Conservation (phyloP, 148 eudicot genomes). For the Camellia japonica region DNA sequence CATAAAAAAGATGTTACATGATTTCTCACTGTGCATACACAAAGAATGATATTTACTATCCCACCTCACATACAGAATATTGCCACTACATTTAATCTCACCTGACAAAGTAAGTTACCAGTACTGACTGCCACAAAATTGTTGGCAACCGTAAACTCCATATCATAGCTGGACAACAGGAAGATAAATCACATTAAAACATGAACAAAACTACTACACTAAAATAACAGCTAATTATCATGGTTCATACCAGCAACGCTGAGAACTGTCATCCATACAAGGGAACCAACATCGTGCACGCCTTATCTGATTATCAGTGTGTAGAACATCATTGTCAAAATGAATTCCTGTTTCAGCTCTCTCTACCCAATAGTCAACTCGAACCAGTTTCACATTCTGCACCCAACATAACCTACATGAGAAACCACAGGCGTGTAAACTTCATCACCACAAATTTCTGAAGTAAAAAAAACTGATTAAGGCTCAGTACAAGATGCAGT, state of each 20-base stretch:
- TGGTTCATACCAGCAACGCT: constrained; percentile 79
- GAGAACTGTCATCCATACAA: constrained; percentile 83
- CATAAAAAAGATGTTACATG: background rate
- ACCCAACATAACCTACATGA: constrained; percentile 87
- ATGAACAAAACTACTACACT: constrained; percentile 3
- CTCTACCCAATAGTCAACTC: constrained; percentile 97
- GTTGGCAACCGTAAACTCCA: constrained; percentile 90
- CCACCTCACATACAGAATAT: constrained; percentile 1
- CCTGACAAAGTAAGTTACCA: constrained; percentile 92
- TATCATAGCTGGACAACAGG: constrained; percentile 64
- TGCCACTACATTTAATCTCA: constrained; percentile 22
- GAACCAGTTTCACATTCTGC: constrained; percentile 87
- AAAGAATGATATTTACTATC: background rate
- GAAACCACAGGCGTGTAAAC: constrained; percentile 43
- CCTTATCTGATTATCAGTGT: constrained; percentile 90
- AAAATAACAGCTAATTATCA: constrained; percentile 10
- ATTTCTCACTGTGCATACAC: background rate
- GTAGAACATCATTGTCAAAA: constrained; percentile 64
- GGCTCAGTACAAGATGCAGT: background rate
- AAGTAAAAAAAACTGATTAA: background rate
- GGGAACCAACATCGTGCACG: constrained; percentile 99
- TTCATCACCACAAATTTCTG: constrained; percentile 31
- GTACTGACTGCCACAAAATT: constrained; percentile 89
- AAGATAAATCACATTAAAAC: constrained; percentile 15
- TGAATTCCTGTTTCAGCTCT: constrained; percentile 95